Percentiles rank a stretch among this genome's conserved stretches.
Conservation (phyloP, 2,329 filamentous ascomycete genomes). For the Diaporthe sp. region DNA sequence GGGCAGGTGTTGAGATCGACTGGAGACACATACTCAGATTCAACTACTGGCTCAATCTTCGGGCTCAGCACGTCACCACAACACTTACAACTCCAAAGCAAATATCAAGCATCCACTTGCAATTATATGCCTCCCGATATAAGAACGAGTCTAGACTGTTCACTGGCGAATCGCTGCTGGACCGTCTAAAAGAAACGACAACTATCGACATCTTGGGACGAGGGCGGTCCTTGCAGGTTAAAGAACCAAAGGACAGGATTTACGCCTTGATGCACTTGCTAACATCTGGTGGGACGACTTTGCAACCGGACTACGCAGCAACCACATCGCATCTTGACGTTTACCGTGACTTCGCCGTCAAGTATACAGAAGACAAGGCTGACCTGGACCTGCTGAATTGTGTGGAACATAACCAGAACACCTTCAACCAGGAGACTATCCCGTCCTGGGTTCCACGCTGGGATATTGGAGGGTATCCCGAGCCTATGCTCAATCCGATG, state of each 20-base stretch:
- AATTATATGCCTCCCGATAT: background rate
- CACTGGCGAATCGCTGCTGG: background rate
- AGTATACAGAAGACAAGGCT: background rate
- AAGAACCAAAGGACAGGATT: slow-evolving; percentile 28
- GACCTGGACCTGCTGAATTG: slow-evolving; percentile 20
- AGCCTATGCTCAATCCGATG: background rate
- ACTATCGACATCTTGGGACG: background rate
- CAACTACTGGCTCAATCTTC: background rate
- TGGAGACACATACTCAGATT: background rate
- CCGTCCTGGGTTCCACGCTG: slow-evolving; percentile 35
- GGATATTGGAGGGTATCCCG: background rate
- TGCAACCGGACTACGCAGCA: slow-evolving; percentile 16
- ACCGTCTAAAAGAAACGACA: background rate
- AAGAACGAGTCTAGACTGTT: background rate
- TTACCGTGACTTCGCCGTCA: slow-evolving; percentile 22
- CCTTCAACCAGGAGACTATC: slow-evolving; percentile 56
- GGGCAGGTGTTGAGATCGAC: background rate
- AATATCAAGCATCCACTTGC: background rate
- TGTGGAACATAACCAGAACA: slow-evolving; percentile 45
- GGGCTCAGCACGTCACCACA: background rate
- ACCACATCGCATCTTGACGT: slow-evolving; percentile 21
- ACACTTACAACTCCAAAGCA: background rate
- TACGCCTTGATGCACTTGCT: slow-evolving; percentile 28
- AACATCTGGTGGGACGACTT: background rate
- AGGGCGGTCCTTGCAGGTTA: background rate